Evolutionary conservation across 2,329 filamentous ascomycete genomes (phyloP).

Genomic region (Phialophora chinensis): DNA sequence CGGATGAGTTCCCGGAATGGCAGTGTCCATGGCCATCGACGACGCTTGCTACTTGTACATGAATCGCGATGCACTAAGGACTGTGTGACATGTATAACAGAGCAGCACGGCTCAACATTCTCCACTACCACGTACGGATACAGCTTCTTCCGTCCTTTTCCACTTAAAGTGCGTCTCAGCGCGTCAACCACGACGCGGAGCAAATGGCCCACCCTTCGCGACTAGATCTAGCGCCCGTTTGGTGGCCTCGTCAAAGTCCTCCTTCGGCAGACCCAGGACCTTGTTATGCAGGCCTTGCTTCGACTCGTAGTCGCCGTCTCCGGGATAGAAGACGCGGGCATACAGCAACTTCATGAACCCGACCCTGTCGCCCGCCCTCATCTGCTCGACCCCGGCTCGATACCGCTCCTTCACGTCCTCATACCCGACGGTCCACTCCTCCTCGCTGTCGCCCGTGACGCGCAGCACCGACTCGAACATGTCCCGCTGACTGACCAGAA

Average conservation of each 20-base stretch:
- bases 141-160: too few relatives aligned
- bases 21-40: too few relatives aligned
- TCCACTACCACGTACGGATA: neutral
- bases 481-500: conserved; percentile 65
- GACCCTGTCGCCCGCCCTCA: conserved; percentile 45
- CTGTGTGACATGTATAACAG: neutral
- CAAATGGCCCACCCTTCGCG: conserved; percentile 15
- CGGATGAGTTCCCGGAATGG: too few relatives aligned
- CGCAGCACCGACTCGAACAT: conserved; percentile 68
- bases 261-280: conserved; percentile 37
- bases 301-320: conserved; percentile 44
- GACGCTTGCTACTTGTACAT: too few relatives aligned
- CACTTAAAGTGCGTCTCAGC: neutral
- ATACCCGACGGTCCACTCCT: conserved; percentile 65
- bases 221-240: conserved; percentile 40
- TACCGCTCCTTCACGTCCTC: conserved; percentile 57
- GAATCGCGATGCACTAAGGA: neutral
- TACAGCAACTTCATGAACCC: conserved; percentile 63
- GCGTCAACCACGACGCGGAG: conserved; percentile 1
- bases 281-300: conserved; percentile 33
- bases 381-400: conserved; percentile 53
- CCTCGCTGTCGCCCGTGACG: conserved; percentile 62
- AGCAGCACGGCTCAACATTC: neutral
- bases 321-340: conserved; percentile 59
- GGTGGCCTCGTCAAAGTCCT: conserved; percentile 48